A percentile compares a stretch with the other conserved stretches of the same genome.
Conservation (phyloP, 1,284 basidiomycete species). For the Pseudozyma tsukubaensis region DNA sequence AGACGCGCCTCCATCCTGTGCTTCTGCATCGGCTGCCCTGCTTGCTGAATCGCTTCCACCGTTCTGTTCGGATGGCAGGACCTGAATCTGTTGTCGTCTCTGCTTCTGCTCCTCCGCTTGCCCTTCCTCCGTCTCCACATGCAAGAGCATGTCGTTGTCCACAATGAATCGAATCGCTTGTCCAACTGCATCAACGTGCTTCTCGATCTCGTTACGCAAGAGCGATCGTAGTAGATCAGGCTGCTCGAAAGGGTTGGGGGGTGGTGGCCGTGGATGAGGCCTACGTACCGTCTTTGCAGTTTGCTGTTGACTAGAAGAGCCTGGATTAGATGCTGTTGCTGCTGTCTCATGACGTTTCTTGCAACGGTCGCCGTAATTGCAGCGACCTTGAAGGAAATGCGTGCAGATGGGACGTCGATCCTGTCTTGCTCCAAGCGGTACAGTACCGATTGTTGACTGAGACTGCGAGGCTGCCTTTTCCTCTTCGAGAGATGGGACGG, state of each 20-base stretch:
- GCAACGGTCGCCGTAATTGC: conserved; percentile 57
- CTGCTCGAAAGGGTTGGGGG: conserved; percentile 62
- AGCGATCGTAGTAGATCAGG: conserved; percentile 71
- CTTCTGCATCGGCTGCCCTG: not conserved
- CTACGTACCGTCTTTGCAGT: conserved; percentile 26
- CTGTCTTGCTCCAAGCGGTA: not conserved
- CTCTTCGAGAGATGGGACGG: conserved; percentile 9
- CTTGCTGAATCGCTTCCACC: not conserved
- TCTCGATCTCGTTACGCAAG: conserved; percentile 86
- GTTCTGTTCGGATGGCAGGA: conserved; percentile 10
- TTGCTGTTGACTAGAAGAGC: conserved; percentile 12
- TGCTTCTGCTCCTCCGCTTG: conserved; percentile 76
- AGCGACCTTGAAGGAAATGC: conserved; percentile 54
- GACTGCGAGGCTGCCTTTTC: not conserved
- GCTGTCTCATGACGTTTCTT: conserved; percentile 45
- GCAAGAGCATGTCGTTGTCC: conserved; percentile 86
- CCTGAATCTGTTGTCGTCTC: conserved; percentile 40
- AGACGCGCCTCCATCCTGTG: not conserved
- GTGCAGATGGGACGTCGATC: conserved; percentile 47
- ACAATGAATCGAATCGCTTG: conserved; percentile 93
- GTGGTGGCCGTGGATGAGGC: conserved; percentile 53
- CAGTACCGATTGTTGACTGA: not conserved
- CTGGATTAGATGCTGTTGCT: not conserved
- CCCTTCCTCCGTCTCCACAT: conserved; percentile 84
- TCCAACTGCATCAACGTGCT: conserved; percentile 90